Evolutionary conservation across 768 basidiomycete species (phyloP).

Genomic region (Trametes villosa): DNA sequence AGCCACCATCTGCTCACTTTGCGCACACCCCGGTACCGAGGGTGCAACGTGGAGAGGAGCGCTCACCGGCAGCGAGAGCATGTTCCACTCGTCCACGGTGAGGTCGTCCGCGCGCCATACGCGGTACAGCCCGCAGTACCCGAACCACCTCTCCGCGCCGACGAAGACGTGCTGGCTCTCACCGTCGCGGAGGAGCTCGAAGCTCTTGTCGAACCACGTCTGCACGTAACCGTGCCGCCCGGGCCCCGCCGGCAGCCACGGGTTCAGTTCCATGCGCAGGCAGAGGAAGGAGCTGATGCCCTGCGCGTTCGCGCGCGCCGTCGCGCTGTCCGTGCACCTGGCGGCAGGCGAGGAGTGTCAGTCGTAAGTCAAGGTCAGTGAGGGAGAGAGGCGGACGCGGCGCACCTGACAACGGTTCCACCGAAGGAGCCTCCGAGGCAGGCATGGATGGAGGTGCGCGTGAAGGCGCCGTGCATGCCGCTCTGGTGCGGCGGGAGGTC

Average conservation of each 20-base stretch:
- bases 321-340: slow-evolving; percentile 5
- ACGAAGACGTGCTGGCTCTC: slow-evolving; percentile 50
- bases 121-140: slow-evolving; percentile 50
- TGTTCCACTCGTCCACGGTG: slow-evolving; percentile 48
- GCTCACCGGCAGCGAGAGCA: slow-evolving; percentile 45
- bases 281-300: slow-evolving; percentile 48
- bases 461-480: slow-evolving; percentile 38
- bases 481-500: slow-evolving; percentile 17
- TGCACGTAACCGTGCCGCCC: slow-evolving; percentile 59
- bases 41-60: not conserved
- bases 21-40: not conserved
- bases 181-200: slow-evolving; percentile 42
- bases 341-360: not conserved
- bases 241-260: slow-evolving; percentile 53
- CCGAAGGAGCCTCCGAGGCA: slow-evolving; percentile 45
- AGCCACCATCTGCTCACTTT: too few relatives aligned
- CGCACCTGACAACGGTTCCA: slow-evolving; percentile 13
- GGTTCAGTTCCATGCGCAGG: slow-evolving; percentile 52
- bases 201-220: slow-evolving; percentile 50
- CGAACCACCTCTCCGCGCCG: slow-evolving; percentile 44
- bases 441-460: slow-evolving; percentile 39
- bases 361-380: not conserved
- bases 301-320: slow-evolving; percentile 35
- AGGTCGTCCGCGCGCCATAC: slow-evolving; percentile 41
- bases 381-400: not conserved